A percentile compares a stretch with the other conserved stretches of the same genome.
These are phyloP conservation scores for Tubosaeta sp. DNA, from an alignment of 768 basidiomycete species.

Conservation along the genomic window DNA sequence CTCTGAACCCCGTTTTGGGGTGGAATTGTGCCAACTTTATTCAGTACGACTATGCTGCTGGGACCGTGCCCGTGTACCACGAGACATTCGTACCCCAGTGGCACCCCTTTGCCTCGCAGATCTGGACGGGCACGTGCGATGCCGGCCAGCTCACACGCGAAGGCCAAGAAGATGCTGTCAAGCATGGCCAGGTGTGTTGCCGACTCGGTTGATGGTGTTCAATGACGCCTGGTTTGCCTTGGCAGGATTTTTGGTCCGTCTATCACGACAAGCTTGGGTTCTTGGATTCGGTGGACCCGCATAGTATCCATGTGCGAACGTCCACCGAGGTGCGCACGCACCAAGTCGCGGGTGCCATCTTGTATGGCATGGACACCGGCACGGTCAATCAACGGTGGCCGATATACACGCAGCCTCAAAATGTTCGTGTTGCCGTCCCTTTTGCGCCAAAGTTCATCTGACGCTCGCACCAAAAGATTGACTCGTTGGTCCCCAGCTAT, in stretches of 20 bases:
- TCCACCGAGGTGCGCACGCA: conserved; percentile 45
- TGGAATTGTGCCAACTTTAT: conserved; percentile 41
- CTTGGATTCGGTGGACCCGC: conserved; percentile 30
- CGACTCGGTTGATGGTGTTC: not conserved
- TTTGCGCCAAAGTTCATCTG: not conserved
- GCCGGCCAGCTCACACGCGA: conserved; percentile 43
- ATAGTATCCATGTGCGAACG: conserved; percentile 41
- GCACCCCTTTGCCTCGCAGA: conserved; percentile 41
- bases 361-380: conserved; percentile 42
- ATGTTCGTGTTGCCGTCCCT: conserved; percentile 25
- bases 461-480: conserved; percentile 36
- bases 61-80: conserved; percentile 37
- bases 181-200: conserved; percentile 36
- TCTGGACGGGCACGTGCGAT: conserved; percentile 49
- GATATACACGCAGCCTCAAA: conserved; percentile 39
- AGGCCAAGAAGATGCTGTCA: conserved; percentile 41
- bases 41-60: conserved; percentile 38
- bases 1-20: conserved; percentile 33
- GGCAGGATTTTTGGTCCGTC: conserved; percentile 46
- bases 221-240: not conserved
- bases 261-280: conserved; percentile 37
- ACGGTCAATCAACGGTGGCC: conserved; percentile 32
- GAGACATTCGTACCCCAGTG: conserved; percentile 34
- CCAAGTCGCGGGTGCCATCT: conserved; percentile 42
- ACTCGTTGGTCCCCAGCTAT: conserved; percentile 44